Evolutionary conservation across 2,329 filamentous ascomycete genomes (phyloP), one percentile per base, ranked within the genome.

Genomic region (Thyridium curvatum): DNA sequence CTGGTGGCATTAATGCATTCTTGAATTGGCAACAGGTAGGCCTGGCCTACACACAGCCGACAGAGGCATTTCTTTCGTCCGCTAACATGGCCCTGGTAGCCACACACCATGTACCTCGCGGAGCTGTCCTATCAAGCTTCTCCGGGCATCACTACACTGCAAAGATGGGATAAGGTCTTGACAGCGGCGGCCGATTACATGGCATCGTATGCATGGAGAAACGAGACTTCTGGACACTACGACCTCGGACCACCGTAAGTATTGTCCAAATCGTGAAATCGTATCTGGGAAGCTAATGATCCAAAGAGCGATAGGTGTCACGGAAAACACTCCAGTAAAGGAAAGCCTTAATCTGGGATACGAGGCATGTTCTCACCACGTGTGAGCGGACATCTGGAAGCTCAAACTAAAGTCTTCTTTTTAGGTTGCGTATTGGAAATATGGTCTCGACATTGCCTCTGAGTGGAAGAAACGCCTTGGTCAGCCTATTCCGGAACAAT

Each of bases 281-380:
- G 16, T 15, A 4, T 10, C 3, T 17, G 14, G 10, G 12, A 18
- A 33, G 21, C 21, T 26, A 12, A 29, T 6, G 16, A 13, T 12
- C 4, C 3, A 1, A 14, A 57, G 54, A 2, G 64, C 72, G 42
- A 71, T 73, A 41, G 67, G 68, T 0, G 67, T 70, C 5, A 68
- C 64, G 2, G 71, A 74, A 45, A 74, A 72, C 46, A 74, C 70
- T 1, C 61, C 61, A 3, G 69, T 69, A 4, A 64, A 65, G 38
- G 51, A 52, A 14, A 70, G 68, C 3, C 46, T 65, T 4, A 74
- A 73, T 38, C 61, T 70, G 5, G 65, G 66, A 0, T 74, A 72
- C 40, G 70, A 74, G 50, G 54, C 59, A 18, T 28, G 18, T 32
- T 4, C 37, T n/a, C 9, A 9, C n/a, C 21, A 3, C 12, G n/a